Conservation (phyloP, 208 protist species). For the Trypanosoma lewisi region DNA sequence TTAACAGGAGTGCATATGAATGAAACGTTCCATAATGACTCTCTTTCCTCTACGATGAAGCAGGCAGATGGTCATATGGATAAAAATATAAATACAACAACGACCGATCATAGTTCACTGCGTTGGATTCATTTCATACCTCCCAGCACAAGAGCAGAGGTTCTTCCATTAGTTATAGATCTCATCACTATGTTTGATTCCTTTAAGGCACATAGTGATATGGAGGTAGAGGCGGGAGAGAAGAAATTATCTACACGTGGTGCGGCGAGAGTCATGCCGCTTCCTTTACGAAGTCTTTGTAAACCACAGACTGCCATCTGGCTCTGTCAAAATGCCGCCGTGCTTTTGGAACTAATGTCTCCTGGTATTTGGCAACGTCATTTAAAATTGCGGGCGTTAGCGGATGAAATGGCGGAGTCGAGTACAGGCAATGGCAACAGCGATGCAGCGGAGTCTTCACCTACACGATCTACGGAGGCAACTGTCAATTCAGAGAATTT, state of each 20-base stretch:
- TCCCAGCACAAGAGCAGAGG: conserved; percentile 34
- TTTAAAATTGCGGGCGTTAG: conserved; percentile 15
- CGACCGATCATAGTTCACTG: conserved; percentile 14
- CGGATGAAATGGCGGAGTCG: conserved; percentile 7
- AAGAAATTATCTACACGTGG: conserved; percentile 50
- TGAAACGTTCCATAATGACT: background rate
- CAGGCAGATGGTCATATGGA: background rate
- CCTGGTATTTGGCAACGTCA: conserved; percentile 29
- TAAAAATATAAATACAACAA: background rate
- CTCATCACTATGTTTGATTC: conserved; percentile 72
- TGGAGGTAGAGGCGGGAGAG: conserved; percentile 33
- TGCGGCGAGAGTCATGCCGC: conserved; percentile 18
- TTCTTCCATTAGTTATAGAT: conserved; percentile 48
- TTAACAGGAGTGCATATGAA: conserved; percentile 36
- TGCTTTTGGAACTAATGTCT: conserved; percentile 36
- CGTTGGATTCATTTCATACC: conserved; percentile 51
- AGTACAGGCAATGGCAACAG: background rate
- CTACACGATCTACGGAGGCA: background rate
- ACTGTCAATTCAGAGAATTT: background rate
- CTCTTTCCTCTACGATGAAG: background rate
- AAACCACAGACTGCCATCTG: conserved; percentile 32
- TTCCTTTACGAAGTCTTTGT: conserved; percentile 51
- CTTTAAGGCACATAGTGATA: conserved; percentile 75
- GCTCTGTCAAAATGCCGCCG: conserved; percentile 27
- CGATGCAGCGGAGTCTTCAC: background rate